phyloP scores from a whole-genome alignment of 306 rosid species.

The Fragaria iinumae region DNA sequence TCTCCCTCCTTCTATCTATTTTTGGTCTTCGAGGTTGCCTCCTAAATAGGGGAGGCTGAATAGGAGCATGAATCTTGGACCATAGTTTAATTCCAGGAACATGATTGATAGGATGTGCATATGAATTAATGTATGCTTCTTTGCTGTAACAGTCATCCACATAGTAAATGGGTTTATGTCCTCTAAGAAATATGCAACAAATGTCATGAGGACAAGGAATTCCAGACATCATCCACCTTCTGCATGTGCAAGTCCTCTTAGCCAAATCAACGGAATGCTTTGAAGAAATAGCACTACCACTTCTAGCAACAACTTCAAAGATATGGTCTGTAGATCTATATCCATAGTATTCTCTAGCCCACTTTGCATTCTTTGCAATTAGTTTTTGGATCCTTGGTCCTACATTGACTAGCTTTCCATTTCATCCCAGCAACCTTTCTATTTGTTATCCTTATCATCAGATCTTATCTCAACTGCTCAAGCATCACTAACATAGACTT shows the following conservation, averaged over 20 bases:
- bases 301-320: neutral
- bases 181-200: neutral
- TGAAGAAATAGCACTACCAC: neutral
- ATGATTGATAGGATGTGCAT: too few relatives aligned
- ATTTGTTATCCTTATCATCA: neutral
- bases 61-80: neutral
- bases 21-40: neutral
- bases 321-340: too few relatives aligned
- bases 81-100: too few relatives aligned
- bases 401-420: neutral
- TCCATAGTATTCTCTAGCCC: neutral
- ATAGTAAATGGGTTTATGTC: neutral
- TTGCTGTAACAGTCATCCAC: too few relatives aligned
- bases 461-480: neutral
- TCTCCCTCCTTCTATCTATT: neutral
- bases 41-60: neutral
- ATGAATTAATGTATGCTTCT: too few relatives aligned
- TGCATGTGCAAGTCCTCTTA: neutral
- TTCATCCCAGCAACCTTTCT: neutral
- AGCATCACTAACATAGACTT: neutral
- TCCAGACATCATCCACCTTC: neutral
- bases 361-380: neutral
- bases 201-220: neutral
- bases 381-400: neutral
- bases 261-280: neutral